Base-by-base conservation (phyloP, 768 basidiomycete species). In the Mycena indigotica region DNA sequence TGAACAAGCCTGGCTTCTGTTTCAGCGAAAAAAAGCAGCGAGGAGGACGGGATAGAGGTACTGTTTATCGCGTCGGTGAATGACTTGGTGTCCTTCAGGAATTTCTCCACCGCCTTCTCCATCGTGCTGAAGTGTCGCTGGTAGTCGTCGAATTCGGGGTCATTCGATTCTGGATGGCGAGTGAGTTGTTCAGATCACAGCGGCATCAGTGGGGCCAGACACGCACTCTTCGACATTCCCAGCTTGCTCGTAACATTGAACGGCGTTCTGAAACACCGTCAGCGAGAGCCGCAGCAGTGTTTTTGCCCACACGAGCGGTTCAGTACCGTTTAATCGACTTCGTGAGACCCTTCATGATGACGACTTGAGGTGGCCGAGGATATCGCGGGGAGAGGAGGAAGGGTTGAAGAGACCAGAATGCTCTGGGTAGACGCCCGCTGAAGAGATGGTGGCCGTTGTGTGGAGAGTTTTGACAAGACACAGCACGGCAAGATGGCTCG, bases 151-250 rank as follows among this genome's bases (percentile, higher is more conserved):
- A 94, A 96, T 69, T 95, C 93, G 19, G 90, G 84, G 77, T 95
- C 95, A 65, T 72, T 78, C 4, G 93, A 93, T 73, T 89, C 93
- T 84, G 58, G 25, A n/a, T n/a, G n/a, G n/a, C n/a, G n/a, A n/a
- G n/a, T n/a, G n/a, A 45, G 49, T 23, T 21, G 15, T 5, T 41
- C 40, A 56, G 28, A 56, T 30, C 28, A 45, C 50, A 32, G 28
- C 50, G 54, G 50, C 51, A 28, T 53, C 52, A 57, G 38, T 38
- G 24, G 45, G 19, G 10, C 13, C 48, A 25, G 16, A 26, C 30
- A 44, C 85, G 77, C 69, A 96, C 96, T 95, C 83, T 96, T 96
- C 30, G 94, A 73, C 84, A 94, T 88, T 28, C 97, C 97, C 66
- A 90, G 87, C 78, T 87, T 91, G 67, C 83, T 82, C 56, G 89